phyloP scores from a whole-genome alignment of 2,329 filamentous ascomycete species.

The Lecanoromycetidae sp. region DNA sequence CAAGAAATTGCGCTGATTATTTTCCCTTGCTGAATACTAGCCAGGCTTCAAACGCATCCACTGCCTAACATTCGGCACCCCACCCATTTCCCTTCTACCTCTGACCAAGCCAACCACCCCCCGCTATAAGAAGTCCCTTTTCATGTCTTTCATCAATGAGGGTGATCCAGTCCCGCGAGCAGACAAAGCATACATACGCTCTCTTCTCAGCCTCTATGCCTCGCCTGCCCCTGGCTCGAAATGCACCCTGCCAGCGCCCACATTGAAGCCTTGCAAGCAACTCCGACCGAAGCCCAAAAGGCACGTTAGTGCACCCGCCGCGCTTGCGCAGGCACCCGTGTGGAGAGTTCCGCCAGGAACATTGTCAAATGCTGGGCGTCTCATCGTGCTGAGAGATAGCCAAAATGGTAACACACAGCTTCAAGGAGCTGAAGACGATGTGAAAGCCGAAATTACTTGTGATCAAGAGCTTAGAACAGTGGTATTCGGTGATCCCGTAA shows the following conservation, averaged over 20 bases:
- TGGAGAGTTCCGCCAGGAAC: conserved; percentile 57
- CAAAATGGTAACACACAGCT: conserved; percentile 32
- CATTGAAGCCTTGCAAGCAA: conserved; percentile 9
- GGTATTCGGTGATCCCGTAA: conserved; percentile 70
- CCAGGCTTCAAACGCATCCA: conserved; percentile 60
- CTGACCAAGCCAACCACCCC: conserved; percentile 45
- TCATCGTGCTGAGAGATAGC: conserved; percentile 50
- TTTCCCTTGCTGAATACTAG: neutral
- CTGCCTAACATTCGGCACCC: conserved; percentile 76
- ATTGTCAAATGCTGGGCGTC: conserved; percentile 57
- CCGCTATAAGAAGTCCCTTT: conserved; percentile 53
- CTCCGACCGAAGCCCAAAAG: conserved; percentile 23
- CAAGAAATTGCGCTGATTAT: neutral
- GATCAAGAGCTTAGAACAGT: conserved; percentile 58
- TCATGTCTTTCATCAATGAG: conserved; percentile 72
- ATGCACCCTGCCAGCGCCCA: conserved; percentile 23
- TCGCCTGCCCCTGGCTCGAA: conserved; percentile 37
- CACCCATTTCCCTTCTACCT: conserved; percentile 61
- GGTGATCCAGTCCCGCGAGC: conserved; percentile 70
- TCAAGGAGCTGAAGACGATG: conserved; percentile 43
- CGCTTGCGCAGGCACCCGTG: conserved; percentile 26
- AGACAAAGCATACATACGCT: conserved; percentile 63
- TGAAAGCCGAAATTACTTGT: conserved; percentile 55
- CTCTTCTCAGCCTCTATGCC: conserved; percentile 58
- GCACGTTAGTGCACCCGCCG: conserved; percentile 1